Conservation (phyloP, 2,329 filamentous ascomycete species). For the Didymella exigua region DNA sequence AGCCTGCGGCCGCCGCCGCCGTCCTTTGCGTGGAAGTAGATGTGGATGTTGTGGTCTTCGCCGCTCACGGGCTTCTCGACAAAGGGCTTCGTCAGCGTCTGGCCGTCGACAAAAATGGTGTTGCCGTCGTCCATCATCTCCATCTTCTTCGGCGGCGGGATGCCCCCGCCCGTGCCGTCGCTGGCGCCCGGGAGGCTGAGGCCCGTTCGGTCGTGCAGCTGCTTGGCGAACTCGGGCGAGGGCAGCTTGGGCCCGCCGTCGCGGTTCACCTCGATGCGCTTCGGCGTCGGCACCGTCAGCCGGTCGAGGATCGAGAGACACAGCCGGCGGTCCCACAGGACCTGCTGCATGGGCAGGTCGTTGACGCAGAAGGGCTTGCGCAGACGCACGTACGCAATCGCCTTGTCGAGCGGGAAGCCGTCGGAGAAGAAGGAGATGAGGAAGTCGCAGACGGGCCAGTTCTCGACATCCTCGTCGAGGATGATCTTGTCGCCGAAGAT, state of each 20-base stretch:
- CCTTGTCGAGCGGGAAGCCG: conserved; percentile 95
- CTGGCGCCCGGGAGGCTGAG: conserved; percentile 74
- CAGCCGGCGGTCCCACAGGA: conserved; percentile 92
- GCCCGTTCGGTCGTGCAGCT: conserved; percentile 80
- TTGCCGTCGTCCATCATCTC: conserved; percentile 91
- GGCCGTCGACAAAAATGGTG: conserved; percentile 84
- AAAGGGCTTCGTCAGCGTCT: conserved; percentile 84
- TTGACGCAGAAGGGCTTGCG: conserved; percentile 98
- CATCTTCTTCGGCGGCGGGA: conserved; percentile 67
- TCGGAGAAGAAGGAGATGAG: conserved; percentile 98
- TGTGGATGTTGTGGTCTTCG: conserved; percentile 98
- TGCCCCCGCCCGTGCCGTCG: conserved; percentile 67
- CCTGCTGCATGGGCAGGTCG: conserved; percentile 94
- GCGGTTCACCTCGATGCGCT: conserved; percentile 85
- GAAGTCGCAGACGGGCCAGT: conserved; percentile 96
- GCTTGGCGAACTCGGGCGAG: conserved; percentile 77
- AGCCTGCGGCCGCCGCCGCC: conserved; percentile 89
- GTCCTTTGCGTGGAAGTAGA: conserved; percentile 88
- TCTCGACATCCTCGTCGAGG: conserved; percentile 92
- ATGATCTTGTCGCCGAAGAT: conserved; percentile 99
- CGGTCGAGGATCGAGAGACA: conserved; percentile 88
- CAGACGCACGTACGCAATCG: conserved; percentile 90
- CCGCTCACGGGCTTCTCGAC: conserved; percentile 98
- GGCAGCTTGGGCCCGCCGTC: conserved; percentile 86
- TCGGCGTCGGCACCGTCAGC: conserved; percentile 87